Percentiles rank a stretch among this genome's conserved stretches.
These are phyloP conservation scores for Monilinia fructigena DNA, from an alignment of 2,329 filamentous ascomycete species.

Conservation along the genomic window DNA sequence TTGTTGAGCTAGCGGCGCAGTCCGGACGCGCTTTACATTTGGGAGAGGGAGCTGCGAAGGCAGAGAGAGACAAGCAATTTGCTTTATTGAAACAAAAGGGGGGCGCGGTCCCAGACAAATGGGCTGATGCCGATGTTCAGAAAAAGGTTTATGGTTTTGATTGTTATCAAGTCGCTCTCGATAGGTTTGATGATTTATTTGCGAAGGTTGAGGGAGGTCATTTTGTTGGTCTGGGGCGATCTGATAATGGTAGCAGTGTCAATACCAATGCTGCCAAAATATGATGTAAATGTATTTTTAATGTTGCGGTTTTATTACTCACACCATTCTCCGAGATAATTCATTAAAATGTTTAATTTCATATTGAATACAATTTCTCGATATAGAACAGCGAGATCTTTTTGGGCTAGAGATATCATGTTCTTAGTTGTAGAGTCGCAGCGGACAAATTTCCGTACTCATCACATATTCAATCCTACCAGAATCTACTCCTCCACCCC, in stretches of 20 bases:
- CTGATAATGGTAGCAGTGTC: background rate
- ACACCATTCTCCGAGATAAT: no score
- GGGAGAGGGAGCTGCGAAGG: conserved; percentile 56
- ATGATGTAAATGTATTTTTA: background rate
- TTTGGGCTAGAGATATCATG: background rate
- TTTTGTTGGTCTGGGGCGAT: background rate
- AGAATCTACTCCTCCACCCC: no score
- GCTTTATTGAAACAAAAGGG: conserved; percentile 48
- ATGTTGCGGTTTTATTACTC: no score
- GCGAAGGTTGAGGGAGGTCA: conserved; percentile 1
- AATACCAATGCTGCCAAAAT: conserved; percentile 6
- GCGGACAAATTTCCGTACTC: background rate
- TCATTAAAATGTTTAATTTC: background rate
- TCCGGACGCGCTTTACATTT: conserved; percentile 57
- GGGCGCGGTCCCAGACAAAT: conserved; percentile 60
- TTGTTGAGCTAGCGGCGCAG: conserved; percentile 52
- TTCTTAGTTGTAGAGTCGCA: background rate
- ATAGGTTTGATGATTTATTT: conserved; percentile 24
- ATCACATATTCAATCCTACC: no score
- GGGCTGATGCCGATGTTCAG: conserved; percentile 69
- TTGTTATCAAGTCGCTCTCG: conserved; percentile 23
- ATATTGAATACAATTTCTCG: background rate
- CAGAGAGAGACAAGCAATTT: conserved; percentile 58
- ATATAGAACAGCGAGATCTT: background rate
- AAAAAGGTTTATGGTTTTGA: conserved; percentile 55